These are phyloP conservation scores for Asterophora parasitica DNA, from an alignment of 768 basidiomycete genomes.

Conservation along the genomic window DNA sequence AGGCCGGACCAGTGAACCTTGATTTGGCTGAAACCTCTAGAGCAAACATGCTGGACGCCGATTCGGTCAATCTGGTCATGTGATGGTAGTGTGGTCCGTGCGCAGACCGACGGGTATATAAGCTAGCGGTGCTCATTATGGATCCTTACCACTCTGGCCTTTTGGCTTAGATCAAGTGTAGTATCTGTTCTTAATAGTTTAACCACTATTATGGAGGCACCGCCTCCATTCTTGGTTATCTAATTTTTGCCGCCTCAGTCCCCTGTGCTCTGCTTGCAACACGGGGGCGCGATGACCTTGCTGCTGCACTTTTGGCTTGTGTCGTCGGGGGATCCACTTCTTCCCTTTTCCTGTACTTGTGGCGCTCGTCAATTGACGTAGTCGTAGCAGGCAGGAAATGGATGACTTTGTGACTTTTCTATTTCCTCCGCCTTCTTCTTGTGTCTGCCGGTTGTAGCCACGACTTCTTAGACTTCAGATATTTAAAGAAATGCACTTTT, in stretches of 20 bases:
- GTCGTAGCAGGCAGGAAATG: no score
- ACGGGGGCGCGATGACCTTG: conserved; percentile 33
- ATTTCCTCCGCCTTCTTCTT: no score
- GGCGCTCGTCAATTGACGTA: no score
- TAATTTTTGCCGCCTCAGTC: conserved; percentile 19
- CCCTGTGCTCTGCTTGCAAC: conserved; percentile 41
- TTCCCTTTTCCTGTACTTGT: no score
- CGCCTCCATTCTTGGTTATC: conserved; percentile 11
- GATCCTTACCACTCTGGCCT: conserved; percentile 80
- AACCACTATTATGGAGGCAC: conserved; percentile 35
- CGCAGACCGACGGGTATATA: no score
- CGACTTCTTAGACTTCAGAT: no score
- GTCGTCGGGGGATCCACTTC: conserved; percentile 35
- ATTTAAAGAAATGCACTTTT: no score
- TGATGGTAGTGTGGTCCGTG: no score
- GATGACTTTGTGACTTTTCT: no score
- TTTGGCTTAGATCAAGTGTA: conserved; percentile 98
- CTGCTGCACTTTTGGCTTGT: conserved; percentile 22
- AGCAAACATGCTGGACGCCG: not conserved
- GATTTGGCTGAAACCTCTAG: not conserved
- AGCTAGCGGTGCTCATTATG: no score
- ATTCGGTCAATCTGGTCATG: not conserved
- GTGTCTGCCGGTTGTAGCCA: no score
- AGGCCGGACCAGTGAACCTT: not conserved
- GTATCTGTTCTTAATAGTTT: conserved; percentile 93